Evolutionary conservation across 2,329 filamentous ascomycete genomes (phyloP).

Genomic region (Cladosporium phlei): DNA sequence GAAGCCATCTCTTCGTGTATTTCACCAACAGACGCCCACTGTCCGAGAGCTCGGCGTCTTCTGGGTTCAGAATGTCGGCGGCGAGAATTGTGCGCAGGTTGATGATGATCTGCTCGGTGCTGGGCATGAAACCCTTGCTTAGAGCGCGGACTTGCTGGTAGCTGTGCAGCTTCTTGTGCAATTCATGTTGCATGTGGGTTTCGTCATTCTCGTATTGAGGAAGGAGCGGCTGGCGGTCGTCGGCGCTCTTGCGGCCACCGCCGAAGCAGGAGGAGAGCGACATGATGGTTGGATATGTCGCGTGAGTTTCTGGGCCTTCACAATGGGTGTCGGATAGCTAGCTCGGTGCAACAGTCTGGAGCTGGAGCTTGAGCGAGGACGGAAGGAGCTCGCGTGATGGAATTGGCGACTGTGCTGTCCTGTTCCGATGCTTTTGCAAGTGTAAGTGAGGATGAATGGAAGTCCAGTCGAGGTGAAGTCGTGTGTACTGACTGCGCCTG

Average conservation of each 20-base stretch:
- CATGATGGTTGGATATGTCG: background rate
- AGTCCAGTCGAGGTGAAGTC: no score
- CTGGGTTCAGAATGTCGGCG: conserved; percentile 71
- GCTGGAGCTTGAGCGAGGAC: background rate
- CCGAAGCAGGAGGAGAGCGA: conserved; percentile 62
- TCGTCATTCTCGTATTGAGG: conserved; percentile 73
- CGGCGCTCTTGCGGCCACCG: conserved; percentile 41
- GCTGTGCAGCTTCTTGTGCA: conserved; percentile 85
- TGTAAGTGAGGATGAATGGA: no score
- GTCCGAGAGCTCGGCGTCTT: conserved; percentile 68
- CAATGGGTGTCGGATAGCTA: no score
- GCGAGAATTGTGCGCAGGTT: conserved; percentile 76
- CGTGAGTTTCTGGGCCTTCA: no score
- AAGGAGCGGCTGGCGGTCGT: conserved; percentile 72
- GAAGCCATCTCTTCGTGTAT: conserved; percentile 67
- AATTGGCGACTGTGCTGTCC: no score
- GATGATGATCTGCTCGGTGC: conserved; percentile 74
- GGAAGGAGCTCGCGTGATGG: background rate
- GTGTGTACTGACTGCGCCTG: no score
- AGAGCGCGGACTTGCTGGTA: conserved; percentile 88
- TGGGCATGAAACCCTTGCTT: conserved; percentile 83
- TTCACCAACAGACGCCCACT: conserved; percentile 70
- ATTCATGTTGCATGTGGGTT: conserved; percentile 67
- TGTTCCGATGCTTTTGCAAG: no score
- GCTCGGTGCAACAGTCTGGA: conserved; percentile 2